Conservation (phyloP, 768 basidiomycete species). For the Lentinus tigrinus region DNA sequence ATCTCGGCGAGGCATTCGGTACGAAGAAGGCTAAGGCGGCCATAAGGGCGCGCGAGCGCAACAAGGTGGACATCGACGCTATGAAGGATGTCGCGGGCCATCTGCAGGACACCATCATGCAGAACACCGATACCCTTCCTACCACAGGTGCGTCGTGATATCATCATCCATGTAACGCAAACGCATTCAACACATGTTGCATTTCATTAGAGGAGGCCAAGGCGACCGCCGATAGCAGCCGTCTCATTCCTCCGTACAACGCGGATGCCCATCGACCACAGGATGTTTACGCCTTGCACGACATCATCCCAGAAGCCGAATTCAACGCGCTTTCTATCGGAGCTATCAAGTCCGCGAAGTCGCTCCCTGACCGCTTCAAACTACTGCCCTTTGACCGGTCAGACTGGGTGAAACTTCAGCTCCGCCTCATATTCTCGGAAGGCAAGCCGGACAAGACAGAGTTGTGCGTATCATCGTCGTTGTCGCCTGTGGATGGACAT, state of each 20-base stretch:
- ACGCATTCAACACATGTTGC: conserved; percentile 5
- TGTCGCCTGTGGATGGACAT: not conserved
- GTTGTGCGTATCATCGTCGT: conserved; percentile 36
- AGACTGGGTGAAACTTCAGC: conserved; percentile 69
- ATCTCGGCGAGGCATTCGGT: conserved; percentile 91
- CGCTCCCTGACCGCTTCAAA: conserved; percentile 47
- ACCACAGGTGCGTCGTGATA: conserved; percentile 54
- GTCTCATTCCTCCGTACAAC: conserved; percentile 78
- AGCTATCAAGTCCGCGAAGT: conserved; percentile 51
- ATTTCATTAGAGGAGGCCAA: conserved; percentile 61
- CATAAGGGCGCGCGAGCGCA: conserved; percentile 84
- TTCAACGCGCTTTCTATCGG: conserved; percentile 67
- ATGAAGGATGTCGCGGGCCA: conserved; percentile 83
- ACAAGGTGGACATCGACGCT: conserved; percentile 83
- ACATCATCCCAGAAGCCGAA: conserved; percentile 79
- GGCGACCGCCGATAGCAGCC: conserved; percentile 56
- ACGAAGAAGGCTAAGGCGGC: conserved; percentile 90
- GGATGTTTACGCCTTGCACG: conserved; percentile 73
- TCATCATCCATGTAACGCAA: not conserved
- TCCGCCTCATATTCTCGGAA: conserved; percentile 41
- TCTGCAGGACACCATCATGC: conserved; percentile 81
- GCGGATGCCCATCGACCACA: conserved; percentile 61
- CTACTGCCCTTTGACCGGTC: conserved; percentile 64
- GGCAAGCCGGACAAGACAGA: conserved; percentile 56
- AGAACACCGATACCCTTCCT: conserved; percentile 65